Evolutionary conservation across 805 yeast genomes (phyloP), one percentile per base, ranked within the genome.

Genomic region (Metschnikowia drakensbergensis): DNA sequence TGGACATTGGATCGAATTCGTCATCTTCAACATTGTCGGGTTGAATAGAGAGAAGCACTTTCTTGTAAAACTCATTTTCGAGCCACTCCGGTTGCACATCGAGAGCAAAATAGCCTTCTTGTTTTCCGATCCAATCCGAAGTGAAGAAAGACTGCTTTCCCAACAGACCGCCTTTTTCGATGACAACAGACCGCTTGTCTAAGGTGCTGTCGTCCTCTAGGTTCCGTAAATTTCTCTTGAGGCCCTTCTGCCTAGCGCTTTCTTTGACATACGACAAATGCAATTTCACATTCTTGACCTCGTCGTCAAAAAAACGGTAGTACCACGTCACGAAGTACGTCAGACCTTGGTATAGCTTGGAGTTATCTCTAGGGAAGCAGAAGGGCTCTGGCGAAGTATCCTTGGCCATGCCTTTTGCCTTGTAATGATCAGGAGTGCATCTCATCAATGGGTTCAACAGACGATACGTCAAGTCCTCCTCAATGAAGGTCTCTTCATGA

Each of bases 271-370:
- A 81, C 2, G 86, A 81, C 50, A 84, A 72, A 63, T 86, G 94
- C 31, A 88, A 55, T 57, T 79, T 79, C 7, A 87, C 90, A 27
- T 80, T 77, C 41, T 79, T 70, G 25, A 80, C 86, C 3, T 70
- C 77, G 42, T 77, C 73, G 28, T 60, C 60, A 58, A 88, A 89
- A 62, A 70, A 84, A 42, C 77, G 74, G 2, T 92, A 76, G 66
- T 72, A 89, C 97, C 97, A 89, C 7, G 92, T 83, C 45, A 87
- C 66, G 59, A 90, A 89, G 58, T 87, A 86, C 0, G 87, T 79
- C 47, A 75, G 67, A 30, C 77, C 96, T 50, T 78, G 64, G 54
- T 77, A 76, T 67, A 86, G 72, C 35, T 69, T 74, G 9, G 74
- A 58, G 50, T 81, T 76, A 58, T 86, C 91, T 31, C 70, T 72